Conservation (phyloP, 495 filamentous ascomycete genomes). For the Cryomyces minteri region DNA sequence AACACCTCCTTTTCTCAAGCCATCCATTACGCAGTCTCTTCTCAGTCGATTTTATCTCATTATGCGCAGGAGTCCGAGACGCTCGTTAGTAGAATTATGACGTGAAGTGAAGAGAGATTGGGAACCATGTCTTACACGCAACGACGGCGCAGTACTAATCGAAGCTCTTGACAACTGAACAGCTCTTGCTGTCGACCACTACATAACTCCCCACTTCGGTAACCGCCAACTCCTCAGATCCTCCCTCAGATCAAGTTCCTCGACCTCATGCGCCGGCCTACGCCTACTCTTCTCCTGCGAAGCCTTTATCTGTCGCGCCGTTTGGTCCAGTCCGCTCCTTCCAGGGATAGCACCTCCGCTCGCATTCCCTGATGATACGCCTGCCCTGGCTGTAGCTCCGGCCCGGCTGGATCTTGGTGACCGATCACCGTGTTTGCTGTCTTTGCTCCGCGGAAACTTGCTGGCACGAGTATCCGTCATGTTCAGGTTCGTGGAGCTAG, state of each 20-base stretch:
- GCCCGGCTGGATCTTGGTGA: not conserved
- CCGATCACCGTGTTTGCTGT: not conserved
- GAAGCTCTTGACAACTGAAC: too few relatives aligned
- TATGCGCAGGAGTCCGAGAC: too few relatives aligned
- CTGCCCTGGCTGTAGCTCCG: not conserved
- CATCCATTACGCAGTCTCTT: too few relatives aligned
- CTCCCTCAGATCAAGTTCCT: slow-evolving; percentile 23
- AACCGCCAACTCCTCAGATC: slow-evolving; percentile 24
- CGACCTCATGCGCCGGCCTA: slow-evolving; percentile 16
- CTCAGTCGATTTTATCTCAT: too few relatives aligned
- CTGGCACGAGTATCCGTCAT: not conserved
- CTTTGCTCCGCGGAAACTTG: not conserved
- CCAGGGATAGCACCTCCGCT: slow-evolving; percentile 4
- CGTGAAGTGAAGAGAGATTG: too few relatives aligned
- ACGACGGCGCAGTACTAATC: too few relatives aligned
- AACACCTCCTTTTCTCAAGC: too few relatives aligned
- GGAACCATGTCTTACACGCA: too few relatives aligned
- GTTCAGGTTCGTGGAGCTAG: not conserved
- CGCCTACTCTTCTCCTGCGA: slow-evolving; percentile 8
- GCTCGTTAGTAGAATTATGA: too few relatives aligned
- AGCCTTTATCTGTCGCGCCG: slow-evolving; percentile 15
- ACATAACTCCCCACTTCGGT: not conserved
- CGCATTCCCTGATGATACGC: not conserved
- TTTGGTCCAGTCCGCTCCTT: slow-evolving; percentile 15
- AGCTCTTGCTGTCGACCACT: too few relatives aligned